Base-by-base conservation (phyloP, 768 basidiomycete genomes). In the Rhizopogon rudus region DNA sequence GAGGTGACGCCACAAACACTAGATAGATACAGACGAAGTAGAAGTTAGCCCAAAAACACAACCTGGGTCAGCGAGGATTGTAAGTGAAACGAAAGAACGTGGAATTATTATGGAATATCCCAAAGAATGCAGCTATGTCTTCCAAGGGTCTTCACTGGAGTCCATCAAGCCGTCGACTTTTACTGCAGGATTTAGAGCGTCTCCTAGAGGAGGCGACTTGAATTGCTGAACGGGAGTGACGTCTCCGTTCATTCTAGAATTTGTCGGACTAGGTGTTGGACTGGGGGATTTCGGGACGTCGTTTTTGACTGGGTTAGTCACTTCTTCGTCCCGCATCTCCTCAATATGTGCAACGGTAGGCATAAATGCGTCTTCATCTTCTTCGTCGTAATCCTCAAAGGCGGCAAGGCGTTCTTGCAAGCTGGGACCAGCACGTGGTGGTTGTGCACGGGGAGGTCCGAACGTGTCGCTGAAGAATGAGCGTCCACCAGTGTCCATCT, bases 151-250 rank as follows among this genome's bases (percentile, higher is more conserved):
- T 71, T 88, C 86, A 65, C 81, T 86, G 54, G 73, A 69, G 64
- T 88, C 83, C 68, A 84, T 70, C 39, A 87, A 73, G n/a, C 84
- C 85, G 63, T 89, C 87, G 31, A 72, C 78, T 64, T 77, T 75
- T n/a, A 79, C 72, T 10, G 77, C 79, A 5, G 81, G 73, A 57
- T 78, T 73, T 29, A 78, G 77, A 52, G 72, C 77, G 58, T 87
- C 84, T 29, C 82, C 83, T 50, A 73, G 71, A 12, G 84, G 81
- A 39, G 72, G 65, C 6, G 78, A 72, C 17, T 73, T 67, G 41
- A 83, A 69, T 62, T 87, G 87, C 54, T 73, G 69, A 28, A 75
- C 75, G 5, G 77, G 75, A 22, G 71, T 53, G 37, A 71, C 63
- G 55, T 77, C 77, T 41, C 81, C 83, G 58, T 84, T 82, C 17